Evolutionary conservation across 257 asterid species (phyloP).

Genomic region (Fraxinus excelsior): DNA sequence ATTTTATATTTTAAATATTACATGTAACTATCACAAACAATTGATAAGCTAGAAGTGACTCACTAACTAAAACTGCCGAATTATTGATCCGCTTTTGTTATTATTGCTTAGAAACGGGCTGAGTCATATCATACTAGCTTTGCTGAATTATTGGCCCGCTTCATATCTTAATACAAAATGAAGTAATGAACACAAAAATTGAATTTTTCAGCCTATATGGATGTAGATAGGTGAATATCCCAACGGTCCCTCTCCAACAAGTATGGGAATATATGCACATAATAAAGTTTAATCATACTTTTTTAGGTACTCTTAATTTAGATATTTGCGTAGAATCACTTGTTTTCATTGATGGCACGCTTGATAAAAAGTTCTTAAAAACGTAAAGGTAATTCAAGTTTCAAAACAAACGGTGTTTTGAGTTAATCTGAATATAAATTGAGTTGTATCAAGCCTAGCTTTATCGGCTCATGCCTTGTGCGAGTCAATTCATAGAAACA

Average conservation of each 20-base stretch:
- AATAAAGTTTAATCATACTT: not conserved
- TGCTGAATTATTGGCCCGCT: not conserved
- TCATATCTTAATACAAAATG: not conserved
- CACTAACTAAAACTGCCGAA: not conserved
- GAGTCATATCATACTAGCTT: slow-evolving; percentile 27
- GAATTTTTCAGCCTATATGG: slow-evolving; percentile 2
- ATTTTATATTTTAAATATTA: not conserved
- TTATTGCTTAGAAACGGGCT: slow-evolving; percentile 12
- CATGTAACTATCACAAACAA: slow-evolving; percentile 10
- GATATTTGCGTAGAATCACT: no score
- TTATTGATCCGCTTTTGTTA: not conserved
- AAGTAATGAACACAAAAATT: slow-evolving; percentile 25
- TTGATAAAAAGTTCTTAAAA: no score
- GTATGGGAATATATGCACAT: not conserved
- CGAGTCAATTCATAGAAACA: no score
- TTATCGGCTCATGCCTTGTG: no score
- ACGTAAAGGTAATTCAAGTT: no score
- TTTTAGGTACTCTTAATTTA: no score
- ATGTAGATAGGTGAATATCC: not conserved
- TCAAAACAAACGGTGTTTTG: no score
- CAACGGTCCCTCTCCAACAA: not conserved
- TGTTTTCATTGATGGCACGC: no score
- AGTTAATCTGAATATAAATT: no score
- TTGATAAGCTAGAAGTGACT: not conserved
- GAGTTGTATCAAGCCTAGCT: no score